phyloP scores from a whole-genome alignment of 208 protist species.

The Leishmania tropica region DNA sequence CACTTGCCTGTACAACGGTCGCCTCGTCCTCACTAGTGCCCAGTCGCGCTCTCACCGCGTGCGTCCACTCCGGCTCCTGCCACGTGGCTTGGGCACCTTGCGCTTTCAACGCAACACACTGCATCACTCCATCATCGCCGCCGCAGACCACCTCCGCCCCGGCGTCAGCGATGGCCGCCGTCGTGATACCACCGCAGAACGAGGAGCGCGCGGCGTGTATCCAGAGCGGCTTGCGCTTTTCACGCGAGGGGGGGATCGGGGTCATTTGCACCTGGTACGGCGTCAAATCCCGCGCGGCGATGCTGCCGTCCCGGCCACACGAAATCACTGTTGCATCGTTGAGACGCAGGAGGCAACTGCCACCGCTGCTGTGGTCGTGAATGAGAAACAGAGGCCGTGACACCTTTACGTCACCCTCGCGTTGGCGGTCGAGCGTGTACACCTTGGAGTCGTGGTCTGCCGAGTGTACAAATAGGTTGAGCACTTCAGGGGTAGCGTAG shows the following conservation, averaged over 20 bases:
- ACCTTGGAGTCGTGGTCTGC: conserved; percentile 86
- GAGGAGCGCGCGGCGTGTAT: conserved; percentile 48
- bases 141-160: conserved; percentile 22
- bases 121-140: conserved; percentile 28
- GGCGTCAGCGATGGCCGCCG: conserved; percentile 22
- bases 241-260: conserved; percentile 74
- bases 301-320: conserved; percentile 61
- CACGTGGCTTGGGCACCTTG: conserved; percentile 26
- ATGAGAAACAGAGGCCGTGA: conserved; percentile 78
- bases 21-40: neutral
- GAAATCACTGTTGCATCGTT: conserved; percentile 50
- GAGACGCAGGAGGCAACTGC: conserved; percentile 46
- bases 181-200: conserved; percentile 53
- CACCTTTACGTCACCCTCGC: conserved; percentile 55
- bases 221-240: conserved; percentile 65
- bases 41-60: neutral
- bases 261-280: conserved; percentile 66
- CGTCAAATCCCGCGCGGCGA: conserved; percentile 67
- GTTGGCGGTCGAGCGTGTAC: conserved; percentile 73
- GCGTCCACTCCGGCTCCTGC: conserved; percentile 48
- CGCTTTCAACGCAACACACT: conserved; percentile 18
- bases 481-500: conserved; percentile 38
- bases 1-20: neutral
- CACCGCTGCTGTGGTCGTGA: conserved; percentile 75
- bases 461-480: conserved; percentile 80